phyloP scores from a whole-genome alignment of 345 rosid genomes.

The Salix dunnii region DNA sequence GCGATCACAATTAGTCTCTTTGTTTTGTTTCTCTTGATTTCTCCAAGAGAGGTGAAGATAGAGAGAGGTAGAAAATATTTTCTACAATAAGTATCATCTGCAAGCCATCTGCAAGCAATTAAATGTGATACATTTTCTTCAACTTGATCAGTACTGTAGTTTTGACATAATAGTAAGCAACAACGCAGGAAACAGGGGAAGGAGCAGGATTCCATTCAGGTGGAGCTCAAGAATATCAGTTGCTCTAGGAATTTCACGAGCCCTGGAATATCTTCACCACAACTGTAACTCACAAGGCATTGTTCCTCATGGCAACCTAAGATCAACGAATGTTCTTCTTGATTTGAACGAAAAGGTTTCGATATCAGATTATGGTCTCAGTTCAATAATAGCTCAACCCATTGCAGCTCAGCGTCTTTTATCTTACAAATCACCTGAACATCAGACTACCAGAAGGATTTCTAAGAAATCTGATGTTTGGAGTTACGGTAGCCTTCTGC shows the following conservation, averaged over 20 bases:
- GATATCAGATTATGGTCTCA: constrained; percentile 47
- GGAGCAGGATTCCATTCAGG: constrained; percentile 38
- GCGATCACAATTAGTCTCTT: no score
- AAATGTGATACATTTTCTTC: no score
- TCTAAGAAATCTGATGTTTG: constrained; percentile 48
- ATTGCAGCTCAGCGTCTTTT: constrained; percentile 39
- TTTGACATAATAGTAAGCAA: neutral
- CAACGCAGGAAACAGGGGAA: constrained; percentile 38
- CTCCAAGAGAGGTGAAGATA: no score
- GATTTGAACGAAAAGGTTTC: constrained; percentile 33
- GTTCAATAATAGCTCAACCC: constrained; percentile 40
- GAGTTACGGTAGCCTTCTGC: constrained; percentile 50
- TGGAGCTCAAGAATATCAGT: constrained; percentile 48
- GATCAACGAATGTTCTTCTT: constrained; percentile 53
- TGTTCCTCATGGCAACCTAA: constrained; percentile 57
- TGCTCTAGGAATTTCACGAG: constrained; percentile 45
- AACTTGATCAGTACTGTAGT: neutral
- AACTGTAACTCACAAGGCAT: constrained; percentile 11
- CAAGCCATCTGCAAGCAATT: no score
- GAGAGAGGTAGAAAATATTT: no score
- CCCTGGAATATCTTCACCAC: constrained; percentile 49
- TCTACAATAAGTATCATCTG: no score
- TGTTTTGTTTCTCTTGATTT: no score
- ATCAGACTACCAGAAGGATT: constrained; percentile 25
- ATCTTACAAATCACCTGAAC: constrained; percentile 49